Evolutionary conservation across 106 monocot species (phyloP).

Genomic region (Apostasia shenzhenica): DNA sequence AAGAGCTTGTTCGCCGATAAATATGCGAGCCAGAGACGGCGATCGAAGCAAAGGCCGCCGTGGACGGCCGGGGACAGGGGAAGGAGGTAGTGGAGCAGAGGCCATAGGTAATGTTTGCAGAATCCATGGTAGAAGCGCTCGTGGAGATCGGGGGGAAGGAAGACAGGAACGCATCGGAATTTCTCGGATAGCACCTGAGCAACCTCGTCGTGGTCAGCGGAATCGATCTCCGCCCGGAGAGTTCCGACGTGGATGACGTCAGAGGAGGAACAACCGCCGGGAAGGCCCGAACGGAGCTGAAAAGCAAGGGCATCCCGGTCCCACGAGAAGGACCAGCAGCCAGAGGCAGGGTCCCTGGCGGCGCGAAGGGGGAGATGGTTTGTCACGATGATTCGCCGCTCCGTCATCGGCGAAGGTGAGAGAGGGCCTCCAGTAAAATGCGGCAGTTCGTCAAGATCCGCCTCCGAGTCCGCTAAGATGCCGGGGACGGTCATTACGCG

Average conservation of each 20-base stretch:
- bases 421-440: not conserved
- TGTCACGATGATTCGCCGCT: not conserved
- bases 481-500: constrained; percentile 41
- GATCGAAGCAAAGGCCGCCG: constrained; percentile 22
- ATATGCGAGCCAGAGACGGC: constrained; percentile 30
- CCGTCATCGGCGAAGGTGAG: constrained; percentile 1
- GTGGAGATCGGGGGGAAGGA: constrained; percentile 27
- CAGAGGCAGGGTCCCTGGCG: constrained; percentile 22
- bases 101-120: constrained; percentile 57
- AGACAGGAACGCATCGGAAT: constrained; percentile 43
- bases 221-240: constrained; percentile 4
- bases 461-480: constrained; percentile 16
- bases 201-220: constrained; percentile 13
- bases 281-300: constrained; percentile 15
- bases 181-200: constrained; percentile 5
- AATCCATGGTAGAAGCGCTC: constrained; percentile 44
- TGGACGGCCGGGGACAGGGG: constrained; percentile 17
- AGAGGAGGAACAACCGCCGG: constrained; percentile 2
- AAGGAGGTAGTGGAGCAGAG: constrained; percentile 45
- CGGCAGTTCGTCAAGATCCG: constrained; percentile 19
- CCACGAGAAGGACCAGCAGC: constrained; percentile 17
- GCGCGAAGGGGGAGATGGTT: constrained; percentile 18
- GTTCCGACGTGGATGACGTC: constrained; percentile 16
- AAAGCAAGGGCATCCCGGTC: constrained; percentile 15
- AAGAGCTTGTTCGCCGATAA: constrained; percentile 53